A percentile compares a stretch with the other conserved stretches of the same genome.
phyloP scores from a whole-genome alignment of 1,284 basidiomycete genomes.

The Austroboletus rostrupii region DNA sequence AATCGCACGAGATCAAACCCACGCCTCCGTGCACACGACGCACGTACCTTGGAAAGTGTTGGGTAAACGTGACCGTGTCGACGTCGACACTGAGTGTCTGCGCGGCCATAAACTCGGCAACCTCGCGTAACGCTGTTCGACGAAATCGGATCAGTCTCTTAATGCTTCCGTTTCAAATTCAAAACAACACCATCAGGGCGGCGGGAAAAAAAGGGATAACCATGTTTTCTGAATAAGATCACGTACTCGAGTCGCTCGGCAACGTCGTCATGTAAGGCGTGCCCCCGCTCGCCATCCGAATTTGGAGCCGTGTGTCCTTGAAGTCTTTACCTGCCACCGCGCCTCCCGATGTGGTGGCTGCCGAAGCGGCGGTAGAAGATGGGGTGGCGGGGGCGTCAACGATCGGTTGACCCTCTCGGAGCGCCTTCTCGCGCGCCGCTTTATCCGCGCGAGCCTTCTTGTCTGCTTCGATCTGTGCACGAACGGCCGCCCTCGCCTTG shows the following conservation, averaged over 20 bases:
- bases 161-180: not conserved
- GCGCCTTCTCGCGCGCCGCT: slow-evolving; percentile 81
- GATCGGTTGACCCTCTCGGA: slow-evolving; percentile 68
- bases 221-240: too few species aligned
- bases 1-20: too few species aligned
- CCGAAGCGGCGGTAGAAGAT: slow-evolving; percentile 26
- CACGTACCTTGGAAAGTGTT: slow-evolving; percentile 79
- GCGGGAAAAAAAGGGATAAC: not conserved
- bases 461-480: slow-evolving; percentile 92
- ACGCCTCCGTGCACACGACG: not conserved
- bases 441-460: slow-evolving; percentile 86
- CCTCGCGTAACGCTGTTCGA: slow-evolving; percentile 65
- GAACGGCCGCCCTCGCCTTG: slow-evolving; percentile 78
- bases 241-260: slow-evolving; percentile 74
- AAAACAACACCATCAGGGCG: not conserved
- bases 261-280: slow-evolving; percentile 78
- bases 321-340: slow-evolving; percentile 65
- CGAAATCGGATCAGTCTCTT: not conserved
- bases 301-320: slow-evolving; percentile 81
- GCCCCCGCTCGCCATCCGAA: slow-evolving; percentile 76
- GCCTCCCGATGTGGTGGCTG: slow-evolving; percentile 27
- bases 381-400: slow-evolving; percentile 26
- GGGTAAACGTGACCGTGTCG: slow-evolving; percentile 71
- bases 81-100: slow-evolving; percentile 69
- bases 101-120: slow-evolving; percentile 81